Conservation (phyloP, 1,284 basidiomycete genomes). For the Takashimella tepidaria region DNA sequence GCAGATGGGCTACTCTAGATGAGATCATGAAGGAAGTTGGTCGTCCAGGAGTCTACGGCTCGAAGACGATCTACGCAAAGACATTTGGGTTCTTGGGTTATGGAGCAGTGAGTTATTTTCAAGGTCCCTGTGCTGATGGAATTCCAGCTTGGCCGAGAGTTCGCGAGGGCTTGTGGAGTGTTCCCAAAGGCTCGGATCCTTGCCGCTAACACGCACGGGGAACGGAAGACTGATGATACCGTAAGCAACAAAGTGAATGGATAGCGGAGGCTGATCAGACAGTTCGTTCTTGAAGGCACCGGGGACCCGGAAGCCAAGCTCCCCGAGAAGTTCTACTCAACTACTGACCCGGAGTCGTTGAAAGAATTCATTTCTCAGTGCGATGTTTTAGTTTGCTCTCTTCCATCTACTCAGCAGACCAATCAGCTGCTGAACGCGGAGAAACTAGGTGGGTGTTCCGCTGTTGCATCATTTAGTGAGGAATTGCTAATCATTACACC, state of each 20-base stretch:
- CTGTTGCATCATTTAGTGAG: not conserved
- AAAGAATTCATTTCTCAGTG: constrained; percentile 30
- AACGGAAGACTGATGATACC: constrained; percentile 26
- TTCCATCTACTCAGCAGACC: constrained; percentile 39
- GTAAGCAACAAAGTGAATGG: no score
- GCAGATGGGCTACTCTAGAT: not conserved
- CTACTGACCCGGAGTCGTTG: constrained; percentile 25
- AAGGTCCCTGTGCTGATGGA: constrained; percentile 29
- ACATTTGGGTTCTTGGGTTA: constrained; percentile 13
- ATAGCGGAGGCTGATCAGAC: not conserved
- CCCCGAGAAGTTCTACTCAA: constrained; percentile 38
- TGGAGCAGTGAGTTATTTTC: constrained; percentile 26
- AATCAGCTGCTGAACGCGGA: constrained; percentile 29
- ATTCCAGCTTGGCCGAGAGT: constrained; percentile 5
- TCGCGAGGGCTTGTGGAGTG: not conserved
- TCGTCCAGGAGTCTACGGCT: not conserved
- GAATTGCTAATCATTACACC: not conserved
- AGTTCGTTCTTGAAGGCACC: constrained; percentile 31
- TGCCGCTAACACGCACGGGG: constrained; percentile 36
- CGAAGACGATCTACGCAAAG: not conserved
- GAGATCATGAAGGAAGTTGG: not conserved
- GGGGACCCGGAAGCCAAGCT: constrained; percentile 36
- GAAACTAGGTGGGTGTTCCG: constrained; percentile 32
- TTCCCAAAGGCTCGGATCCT: constrained; percentile 18
- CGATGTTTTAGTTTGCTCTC: constrained; percentile 36